Evolutionary conservation across 805 yeast species (phyloP).

Genomic region (Alloascoidea hylecoeti): DNA sequence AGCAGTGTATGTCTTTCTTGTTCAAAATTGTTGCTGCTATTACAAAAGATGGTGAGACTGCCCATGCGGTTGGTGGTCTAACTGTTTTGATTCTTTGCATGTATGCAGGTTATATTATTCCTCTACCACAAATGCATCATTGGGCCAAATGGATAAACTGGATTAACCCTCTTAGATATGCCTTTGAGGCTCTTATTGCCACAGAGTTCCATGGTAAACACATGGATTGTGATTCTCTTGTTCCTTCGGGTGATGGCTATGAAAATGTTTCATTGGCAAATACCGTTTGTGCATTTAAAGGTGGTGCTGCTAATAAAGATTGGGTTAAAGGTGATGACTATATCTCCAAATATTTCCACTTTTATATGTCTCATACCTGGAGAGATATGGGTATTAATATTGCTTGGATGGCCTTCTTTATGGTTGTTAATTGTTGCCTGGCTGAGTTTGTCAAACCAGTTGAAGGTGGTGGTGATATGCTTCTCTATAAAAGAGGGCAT

Average conservation of each 20-base stretch:
- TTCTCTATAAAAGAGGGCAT: slow-evolving; percentile 18
- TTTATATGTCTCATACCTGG: slow-evolving; percentile 53
- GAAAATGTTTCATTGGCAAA: slow-evolving; percentile 19
- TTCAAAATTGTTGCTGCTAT: slow-evolving; percentile 41
- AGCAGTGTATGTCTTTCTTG: slow-evolving; percentile 32
- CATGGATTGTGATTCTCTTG: slow-evolving; percentile 36
- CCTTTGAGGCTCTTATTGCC: slow-evolving; percentile 48
- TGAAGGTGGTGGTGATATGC: slow-evolving; percentile 16
- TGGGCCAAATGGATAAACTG: slow-evolving; percentile 62
- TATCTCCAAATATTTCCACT: slow-evolving; percentile 30
- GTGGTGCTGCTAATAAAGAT: slow-evolving; percentile 39
- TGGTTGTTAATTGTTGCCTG: slow-evolving; percentile 14
- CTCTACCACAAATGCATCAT: slow-evolving; percentile 43
- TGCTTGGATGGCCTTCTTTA: slow-evolving; percentile 31
- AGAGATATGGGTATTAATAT: slow-evolving; percentile 60
- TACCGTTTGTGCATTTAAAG: slow-evolving; percentile 45
- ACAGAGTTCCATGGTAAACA: slow-evolving; percentile 48
- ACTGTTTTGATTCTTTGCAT: slow-evolving; percentile 32
- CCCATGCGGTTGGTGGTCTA: slow-evolving; percentile 48
- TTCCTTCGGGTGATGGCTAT: slow-evolving; percentile 50
- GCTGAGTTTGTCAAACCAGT: slow-evolving; percentile 18
- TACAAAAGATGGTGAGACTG: slow-evolving; percentile 33
- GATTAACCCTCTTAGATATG: slow-evolving; percentile 40
- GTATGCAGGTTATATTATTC: slow-evolving; percentile 50
- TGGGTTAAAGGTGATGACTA: slow-evolving; percentile 48